These are phyloP conservation scores for Peribolospora kevripleyi DNA, from an alignment of 768 basidiomycete genomes.

Conservation along the genomic window DNA sequence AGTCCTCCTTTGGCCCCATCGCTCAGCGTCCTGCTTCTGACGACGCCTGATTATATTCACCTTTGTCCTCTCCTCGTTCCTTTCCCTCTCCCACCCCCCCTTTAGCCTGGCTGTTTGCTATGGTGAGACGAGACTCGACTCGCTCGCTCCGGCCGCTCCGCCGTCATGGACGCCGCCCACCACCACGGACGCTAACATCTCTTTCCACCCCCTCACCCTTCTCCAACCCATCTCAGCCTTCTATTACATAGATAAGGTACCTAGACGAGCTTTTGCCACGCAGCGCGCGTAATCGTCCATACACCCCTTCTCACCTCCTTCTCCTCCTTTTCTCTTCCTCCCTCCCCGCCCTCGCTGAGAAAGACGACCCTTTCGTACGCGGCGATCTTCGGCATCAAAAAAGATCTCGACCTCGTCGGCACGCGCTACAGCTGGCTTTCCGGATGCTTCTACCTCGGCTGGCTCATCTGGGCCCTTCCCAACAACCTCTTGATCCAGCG, in stretches of 20 bases:
- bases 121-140: neutral
- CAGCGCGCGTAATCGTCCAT: no score
- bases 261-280: no score
- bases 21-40: no score
- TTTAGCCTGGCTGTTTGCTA: neutral
- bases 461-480: slow-evolving; percentile 6
- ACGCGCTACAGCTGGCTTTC: slow-evolving; percentile 4
- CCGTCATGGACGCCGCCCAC: no score
- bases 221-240: neutral
- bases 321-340: no score
- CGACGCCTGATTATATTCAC: no score
- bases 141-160: no score
- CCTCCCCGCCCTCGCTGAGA: neutral
- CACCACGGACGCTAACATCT: no score
- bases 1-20: neutral
- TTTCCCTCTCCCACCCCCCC: no score
- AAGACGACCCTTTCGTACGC: slow-evolving; percentile 1
- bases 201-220: neutral
- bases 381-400: slow-evolving; percentile 8
- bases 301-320: no score
- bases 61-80: no score
- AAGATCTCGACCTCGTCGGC: slow-evolving; percentile 5
- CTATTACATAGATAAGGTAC: neutral
- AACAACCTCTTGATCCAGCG: slow-evolving; percentile 7
- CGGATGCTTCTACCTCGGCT: slow-evolving; percentile 6